Conservation (phyloP, 2,329 filamentous ascomycete species). For the Geosmithia putterillii region DNA sequence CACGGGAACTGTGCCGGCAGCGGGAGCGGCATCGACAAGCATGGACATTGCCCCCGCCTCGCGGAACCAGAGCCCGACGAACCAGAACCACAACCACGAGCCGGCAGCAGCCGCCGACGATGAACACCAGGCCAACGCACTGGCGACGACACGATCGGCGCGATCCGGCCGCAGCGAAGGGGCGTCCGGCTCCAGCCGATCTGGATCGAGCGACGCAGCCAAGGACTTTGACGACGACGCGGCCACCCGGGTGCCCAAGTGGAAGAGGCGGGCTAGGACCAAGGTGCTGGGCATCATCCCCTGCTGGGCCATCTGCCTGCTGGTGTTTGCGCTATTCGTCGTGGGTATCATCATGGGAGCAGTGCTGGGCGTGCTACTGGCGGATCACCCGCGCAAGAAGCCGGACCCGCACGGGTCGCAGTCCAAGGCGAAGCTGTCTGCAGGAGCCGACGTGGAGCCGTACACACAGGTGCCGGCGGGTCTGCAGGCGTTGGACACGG, state of each 20-base stretch:
- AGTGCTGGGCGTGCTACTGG: conserved; percentile 22
- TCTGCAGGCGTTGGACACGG: conserved; percentile 39
- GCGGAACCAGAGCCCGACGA: not conserved
- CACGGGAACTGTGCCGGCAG: not conserved
- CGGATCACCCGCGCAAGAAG: conserved; percentile 4
- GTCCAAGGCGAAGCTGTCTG: conserved; percentile 8
- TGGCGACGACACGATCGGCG: not conserved
- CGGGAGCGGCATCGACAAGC: not conserved
- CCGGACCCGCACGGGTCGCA: conserved; percentile 10
- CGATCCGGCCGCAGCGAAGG: not conserved
- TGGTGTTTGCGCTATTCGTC: conserved; percentile 33
- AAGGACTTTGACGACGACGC: conserved; percentile 33
- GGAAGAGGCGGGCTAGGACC: conserved; percentile 39
- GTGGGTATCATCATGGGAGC: conserved; percentile 44
- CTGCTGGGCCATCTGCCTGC: conserved; percentile 46
- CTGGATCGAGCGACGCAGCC: conserved; percentile 41
- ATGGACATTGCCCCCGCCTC: not conserved
- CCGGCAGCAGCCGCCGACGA: too few relatives aligned
- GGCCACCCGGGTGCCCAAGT: conserved; percentile 23
- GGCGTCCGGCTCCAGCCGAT: conserved; percentile 24
- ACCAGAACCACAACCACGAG: not conserved
- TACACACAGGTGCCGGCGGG: conserved; percentile 36
- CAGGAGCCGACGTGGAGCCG: conserved; percentile 34
- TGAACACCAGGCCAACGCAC: not conserved
- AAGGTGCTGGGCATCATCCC: conserved; percentile 48